Percentiles rank a stretch among this genome's conserved stretches.
Conservation (phyloP, 495 filamentous ascomycete genomes). For the Xylaria telfairii region DNA sequence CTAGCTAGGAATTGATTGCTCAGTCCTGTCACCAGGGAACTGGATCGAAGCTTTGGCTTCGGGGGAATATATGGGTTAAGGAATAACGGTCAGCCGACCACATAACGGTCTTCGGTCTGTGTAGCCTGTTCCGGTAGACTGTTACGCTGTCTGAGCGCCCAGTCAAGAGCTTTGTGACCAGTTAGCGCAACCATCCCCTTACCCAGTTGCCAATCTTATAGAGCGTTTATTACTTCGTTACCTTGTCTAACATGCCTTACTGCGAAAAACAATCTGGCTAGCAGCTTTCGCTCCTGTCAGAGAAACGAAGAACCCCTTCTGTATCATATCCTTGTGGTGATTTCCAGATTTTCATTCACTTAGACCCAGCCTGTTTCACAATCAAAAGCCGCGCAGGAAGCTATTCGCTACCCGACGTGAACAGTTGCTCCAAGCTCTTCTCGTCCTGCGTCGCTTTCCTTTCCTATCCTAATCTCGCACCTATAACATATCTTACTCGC, state of each 20-base stretch:
- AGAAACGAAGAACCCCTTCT: neutral
- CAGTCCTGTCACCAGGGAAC: neutral
- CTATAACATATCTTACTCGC: neutral
- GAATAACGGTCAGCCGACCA: neutral
- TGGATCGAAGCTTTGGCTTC: neutral
- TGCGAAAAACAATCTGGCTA: too few species aligned
- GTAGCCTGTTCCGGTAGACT: neutral
- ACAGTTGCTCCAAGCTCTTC: neutral
- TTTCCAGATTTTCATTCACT: neutral
- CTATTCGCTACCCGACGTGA: neutral
- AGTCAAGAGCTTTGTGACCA: neutral
- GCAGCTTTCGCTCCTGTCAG: neutral
- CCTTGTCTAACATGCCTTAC: neutral
- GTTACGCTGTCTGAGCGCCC: neutral
- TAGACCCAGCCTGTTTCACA: neutral
- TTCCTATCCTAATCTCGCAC: neutral
- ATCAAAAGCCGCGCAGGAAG: neutral
- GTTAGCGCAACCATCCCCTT: neutral
- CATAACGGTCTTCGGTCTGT: neutral
- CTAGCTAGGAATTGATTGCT: neutral
- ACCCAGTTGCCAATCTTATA: too few species aligned
- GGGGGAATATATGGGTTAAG: neutral
- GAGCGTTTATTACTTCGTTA: neutral
- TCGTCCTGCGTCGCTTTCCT: neutral
- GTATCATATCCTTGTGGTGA: constrained; percentile 3